These are phyloP conservation scores for Protostelium mycophagum DNA, from an alignment of 78 protist genomes.

Conservation along the genomic window DNA sequence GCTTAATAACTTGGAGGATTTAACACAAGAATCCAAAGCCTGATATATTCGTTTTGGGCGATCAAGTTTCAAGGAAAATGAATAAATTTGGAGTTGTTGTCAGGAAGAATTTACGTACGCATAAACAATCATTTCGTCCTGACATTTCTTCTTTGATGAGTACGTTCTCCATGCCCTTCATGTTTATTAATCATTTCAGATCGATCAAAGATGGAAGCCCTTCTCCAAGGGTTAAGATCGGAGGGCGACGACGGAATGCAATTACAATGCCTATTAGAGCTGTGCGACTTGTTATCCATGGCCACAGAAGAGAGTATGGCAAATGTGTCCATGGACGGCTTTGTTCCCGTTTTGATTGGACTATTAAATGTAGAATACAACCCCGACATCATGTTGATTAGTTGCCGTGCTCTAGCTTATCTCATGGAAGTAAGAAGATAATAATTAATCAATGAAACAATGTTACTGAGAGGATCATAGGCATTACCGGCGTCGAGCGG, in stretches of 20 bases:
- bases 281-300: constrained; percentile 78
- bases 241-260: constrained; percentile 28
- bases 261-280: constrained; percentile 53
- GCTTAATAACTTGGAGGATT: too few species aligned
- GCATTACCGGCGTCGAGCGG: constrained; percentile 50
- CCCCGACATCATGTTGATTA: constrained; percentile 73
- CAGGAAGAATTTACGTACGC: too few species aligned
- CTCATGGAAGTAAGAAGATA: constrained; percentile 72
- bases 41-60: too few species aligned
- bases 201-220: constrained; percentile 23
- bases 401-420: constrained; percentile 71
- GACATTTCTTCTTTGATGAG: too few species aligned
- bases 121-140: too few species aligned
- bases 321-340: constrained; percentile 45
- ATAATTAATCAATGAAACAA: too few species aligned
- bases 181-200: constrained; percentile 57
- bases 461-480: neutral
- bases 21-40: too few species aligned
- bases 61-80: too few species aligned
- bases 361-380: constrained; percentile 57
- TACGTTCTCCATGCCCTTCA: too few species aligned
- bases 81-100: too few species aligned
- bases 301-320: constrained; percentile 76
- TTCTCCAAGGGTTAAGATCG: constrained; percentile 38
- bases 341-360: constrained; percentile 38